Conservation (phyloP, 257 asterid species). For the Solanum appendiculatum region DNA sequence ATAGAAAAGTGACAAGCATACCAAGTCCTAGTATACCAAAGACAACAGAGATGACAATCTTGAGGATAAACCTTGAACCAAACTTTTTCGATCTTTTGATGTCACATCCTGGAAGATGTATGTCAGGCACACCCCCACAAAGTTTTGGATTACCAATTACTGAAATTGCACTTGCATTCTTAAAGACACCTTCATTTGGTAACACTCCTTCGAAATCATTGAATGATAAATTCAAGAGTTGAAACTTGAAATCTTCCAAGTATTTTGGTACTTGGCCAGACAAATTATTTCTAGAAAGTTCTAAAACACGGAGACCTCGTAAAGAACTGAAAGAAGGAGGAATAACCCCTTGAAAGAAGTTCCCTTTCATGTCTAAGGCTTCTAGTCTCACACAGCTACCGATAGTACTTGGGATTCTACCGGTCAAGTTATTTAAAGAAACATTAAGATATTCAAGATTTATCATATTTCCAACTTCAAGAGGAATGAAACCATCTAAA, state of each 20-base stretch:
- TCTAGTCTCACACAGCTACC: constrained; percentile 13
- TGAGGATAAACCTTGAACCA: background rate
- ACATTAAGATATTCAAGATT: constrained; percentile 7
- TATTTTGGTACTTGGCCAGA: constrained; percentile 15
- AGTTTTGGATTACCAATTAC: constrained; percentile 2
- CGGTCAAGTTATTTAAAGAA: constrained; percentile 8
- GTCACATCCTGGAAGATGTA: background rate
- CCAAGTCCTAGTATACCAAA: constrained; percentile 1
- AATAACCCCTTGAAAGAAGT: constrained; percentile 5
- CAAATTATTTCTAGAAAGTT: constrained; percentile 15
- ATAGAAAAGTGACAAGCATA: background rate
- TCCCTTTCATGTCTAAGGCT: constrained; percentile 3
- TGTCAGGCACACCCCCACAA: background rate
- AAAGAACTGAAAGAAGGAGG: constrained; percentile 12
- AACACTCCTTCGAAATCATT: constrained; percentile 10
- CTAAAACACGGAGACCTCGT: constrained; percentile 9
- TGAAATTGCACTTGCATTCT: background rate
- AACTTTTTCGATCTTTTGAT: background rate
- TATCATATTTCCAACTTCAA: constrained; percentile 8
- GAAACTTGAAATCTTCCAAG: constrained; percentile 5
- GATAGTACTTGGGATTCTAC: constrained; percentile 8
- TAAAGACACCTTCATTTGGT: constrained; percentile 8
- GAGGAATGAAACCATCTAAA: constrained; percentile 9
- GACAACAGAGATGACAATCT: background rate
- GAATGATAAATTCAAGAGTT: constrained; percentile 8